Evolutionary conservation across 2,329 filamentous ascomycete genomes (phyloP).

Genomic region (Alternaria triticina): DNA sequence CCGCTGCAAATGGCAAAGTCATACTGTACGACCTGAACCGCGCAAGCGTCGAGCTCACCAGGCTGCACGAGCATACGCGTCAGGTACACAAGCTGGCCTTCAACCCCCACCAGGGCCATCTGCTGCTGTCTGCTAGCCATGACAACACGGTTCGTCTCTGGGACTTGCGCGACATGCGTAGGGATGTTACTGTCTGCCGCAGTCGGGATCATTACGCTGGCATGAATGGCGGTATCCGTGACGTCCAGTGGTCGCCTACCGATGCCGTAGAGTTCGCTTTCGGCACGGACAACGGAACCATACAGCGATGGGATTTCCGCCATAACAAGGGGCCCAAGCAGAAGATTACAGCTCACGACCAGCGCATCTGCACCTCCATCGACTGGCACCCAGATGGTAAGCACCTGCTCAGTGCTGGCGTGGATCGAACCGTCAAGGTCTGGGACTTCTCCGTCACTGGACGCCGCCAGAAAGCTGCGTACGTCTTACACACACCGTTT

Average conservation of each 20-base stretch:
- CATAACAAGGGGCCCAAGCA: conserved; percentile 63
- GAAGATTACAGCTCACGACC: conserved; percentile 66
- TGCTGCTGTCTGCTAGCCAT: conserved; percentile 69
- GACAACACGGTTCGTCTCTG: conserved; percentile 69
- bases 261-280: conserved; percentile 69
- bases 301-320: conserved; percentile 70
- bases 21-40: conserved; percentile 69
- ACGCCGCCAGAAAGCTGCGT: conserved; percentile 64
- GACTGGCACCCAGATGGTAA: conserved; percentile 73
- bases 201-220: conserved; percentile 63
- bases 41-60: conserved; percentile 65
- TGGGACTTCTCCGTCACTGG: conserved; percentile 67
- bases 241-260: conserved; percentile 69
- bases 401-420: conserved; percentile 67
- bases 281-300: conserved; percentile 67
- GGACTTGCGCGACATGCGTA: conserved; percentile 65
- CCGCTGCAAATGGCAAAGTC: conserved; percentile 69
- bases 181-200: conserved; percentile 58
- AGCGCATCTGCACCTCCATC: conserved; percentile 64
- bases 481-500: conserved; percentile 65
- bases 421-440: conserved; percentile 67
- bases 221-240: conserved; percentile 66
- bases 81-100: conserved; percentile 71
- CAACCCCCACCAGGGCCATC: conserved; percentile 66
- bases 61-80: conserved; percentile 68